Percentiles rank a stretch among this genome's conserved stretches.
Conservation (phyloP, 805 yeast species). For the Saccharomycopsis javanensis region DNA sequence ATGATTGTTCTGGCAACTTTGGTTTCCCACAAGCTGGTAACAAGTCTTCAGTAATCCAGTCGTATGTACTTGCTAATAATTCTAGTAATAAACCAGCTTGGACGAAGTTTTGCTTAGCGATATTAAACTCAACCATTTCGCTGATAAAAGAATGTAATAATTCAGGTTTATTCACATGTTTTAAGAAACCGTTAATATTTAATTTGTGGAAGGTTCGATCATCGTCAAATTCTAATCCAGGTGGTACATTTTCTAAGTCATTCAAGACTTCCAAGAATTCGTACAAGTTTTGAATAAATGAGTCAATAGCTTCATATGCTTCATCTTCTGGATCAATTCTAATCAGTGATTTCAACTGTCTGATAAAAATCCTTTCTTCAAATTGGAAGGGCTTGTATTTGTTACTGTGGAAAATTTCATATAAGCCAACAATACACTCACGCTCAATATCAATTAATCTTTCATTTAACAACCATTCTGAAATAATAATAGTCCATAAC, state of each 20-base stretch:
- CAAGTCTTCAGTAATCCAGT: constrained; percentile 54
- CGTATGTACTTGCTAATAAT: constrained; percentile 63
- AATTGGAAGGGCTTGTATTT: constrained; percentile 44
- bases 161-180: constrained; percentile 72
- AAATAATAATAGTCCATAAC: constrained; percentile 61
- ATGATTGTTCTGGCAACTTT: constrained; percentile 66
- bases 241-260: constrained; percentile 66
- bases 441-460: constrained; percentile 50
- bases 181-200: constrained; percentile 64
- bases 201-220: constrained; percentile 75
- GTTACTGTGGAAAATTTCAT: constrained; percentile 50
- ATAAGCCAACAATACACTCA: constrained; percentile 53
- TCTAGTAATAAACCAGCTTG: constrained; percentile 82
- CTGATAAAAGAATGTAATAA: constrained; percentile 69
- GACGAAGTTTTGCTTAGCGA: constrained; percentile 50
- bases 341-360: constrained; percentile 38
- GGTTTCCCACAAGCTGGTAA: constrained; percentile 55
- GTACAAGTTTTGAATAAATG: constrained; percentile 43
- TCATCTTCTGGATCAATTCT: constrained; percentile 56
- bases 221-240: constrained; percentile 75
- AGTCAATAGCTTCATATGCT: constrained; percentile 40
- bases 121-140: constrained; percentile 58
- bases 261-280: constrained; percentile 56
- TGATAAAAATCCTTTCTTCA: constrained; percentile 48
- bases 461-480: constrained; percentile 53